These are phyloP conservation scores for Novakomyces olei DNA, from an alignment of 805 yeast genomes.

Conservation along the genomic window DNA sequence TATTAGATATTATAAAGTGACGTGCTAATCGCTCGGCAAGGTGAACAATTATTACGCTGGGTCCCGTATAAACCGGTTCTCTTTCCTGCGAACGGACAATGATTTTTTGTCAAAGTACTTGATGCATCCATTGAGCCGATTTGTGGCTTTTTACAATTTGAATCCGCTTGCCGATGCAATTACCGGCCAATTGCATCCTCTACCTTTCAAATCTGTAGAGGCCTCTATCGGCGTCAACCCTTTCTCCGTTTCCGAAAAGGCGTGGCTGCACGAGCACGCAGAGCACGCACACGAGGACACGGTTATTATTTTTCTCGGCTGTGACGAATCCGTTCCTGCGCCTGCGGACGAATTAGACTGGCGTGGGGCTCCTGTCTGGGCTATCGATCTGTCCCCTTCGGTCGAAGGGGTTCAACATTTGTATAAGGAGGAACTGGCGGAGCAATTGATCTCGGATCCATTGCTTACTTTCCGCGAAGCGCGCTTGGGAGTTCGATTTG, in stretches of 20 bases:
- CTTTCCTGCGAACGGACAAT: slow-evolving; percentile 36
- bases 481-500: too few relatives aligned
- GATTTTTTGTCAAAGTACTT: slow-evolving; percentile 28
- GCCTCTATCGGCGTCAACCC: slow-evolving; percentile 17
- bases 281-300: slow-evolving; percentile 2
- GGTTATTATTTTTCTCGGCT: slow-evolving; percentile 25
- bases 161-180: slow-evolving; percentile 9
- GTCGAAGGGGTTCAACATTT: slow-evolving; percentile 1
- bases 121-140: slow-evolving; percentile 25
- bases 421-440: too few relatives aligned
- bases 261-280: slow-evolving; percentile 16
- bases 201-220: slow-evolving; percentile 16
- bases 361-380: slow-evolving; percentile 22
- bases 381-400: slow-evolving; percentile 3
- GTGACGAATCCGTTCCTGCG: slow-evolving; percentile 17
- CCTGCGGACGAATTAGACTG: slow-evolving; percentile 11
- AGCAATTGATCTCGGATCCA: too few relatives aligned
- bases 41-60: slow-evolving; percentile 27
- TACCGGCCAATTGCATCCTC: slow-evolving; percentile 14
- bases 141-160: slow-evolving; percentile 21
- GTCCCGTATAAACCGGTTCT: slow-evolving; percentile 37
- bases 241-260: slow-evolving; percentile 12
- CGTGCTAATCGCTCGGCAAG: too few relatives aligned
- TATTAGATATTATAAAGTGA: too few relatives aligned
- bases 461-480: too few relatives aligned